A percentile compares a stretch with the other conserved stretches of the same genome.
Conservation (phyloP, 164 flowering plant genomes). For the Umbilicus rupestris region DNA sequence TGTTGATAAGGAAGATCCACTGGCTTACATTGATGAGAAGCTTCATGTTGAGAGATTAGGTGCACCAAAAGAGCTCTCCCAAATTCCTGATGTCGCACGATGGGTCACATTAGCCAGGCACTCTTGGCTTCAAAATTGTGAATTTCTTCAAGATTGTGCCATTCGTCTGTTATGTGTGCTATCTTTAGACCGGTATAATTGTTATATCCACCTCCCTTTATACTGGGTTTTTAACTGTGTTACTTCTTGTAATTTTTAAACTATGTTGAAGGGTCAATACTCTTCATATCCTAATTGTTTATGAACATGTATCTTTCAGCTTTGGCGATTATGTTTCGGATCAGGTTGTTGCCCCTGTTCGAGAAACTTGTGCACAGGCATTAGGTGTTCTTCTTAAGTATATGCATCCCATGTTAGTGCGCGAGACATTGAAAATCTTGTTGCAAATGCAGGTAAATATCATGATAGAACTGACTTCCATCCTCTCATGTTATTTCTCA, state of each 20-base stretch:
- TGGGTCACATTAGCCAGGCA: conserved; percentile 55
- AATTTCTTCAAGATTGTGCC: conserved; percentile 96
- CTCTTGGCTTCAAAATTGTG: conserved; percentile 76
- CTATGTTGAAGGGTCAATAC: neutral
- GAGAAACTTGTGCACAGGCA: conserved; percentile 99
- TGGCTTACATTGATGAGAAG: conserved; percentile 18
- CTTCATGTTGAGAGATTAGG: conserved; percentile 17
- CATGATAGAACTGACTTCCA: conserved; percentile 10
- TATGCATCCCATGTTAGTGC: conserved; percentile 77
- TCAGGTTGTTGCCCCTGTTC: conserved; percentile 99
- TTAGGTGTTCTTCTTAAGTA: conserved; percentile 89
- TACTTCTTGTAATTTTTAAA: neutral
- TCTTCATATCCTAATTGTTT: neutral
- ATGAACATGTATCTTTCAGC: conserved; percentile 26
- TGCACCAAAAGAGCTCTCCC: conserved; percentile 22
- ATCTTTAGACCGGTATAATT: conserved; percentile 80
- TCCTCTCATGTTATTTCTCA: conserved; percentile 11
- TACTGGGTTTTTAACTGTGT: neutral
- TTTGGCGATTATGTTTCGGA: conserved; percentile 99
- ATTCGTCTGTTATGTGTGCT: conserved; percentile 81
- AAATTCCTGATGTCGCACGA: conserved; percentile 45
- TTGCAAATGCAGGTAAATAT: conserved; percentile 88
- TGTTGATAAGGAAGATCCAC: conserved; percentile 18
- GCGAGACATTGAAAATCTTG: conserved; percentile 69
- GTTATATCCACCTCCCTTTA: conserved; percentile 9